phyloP scores from a whole-genome alignment of 257 asterid genomes.

The Solanum bukasovii region DNA sequence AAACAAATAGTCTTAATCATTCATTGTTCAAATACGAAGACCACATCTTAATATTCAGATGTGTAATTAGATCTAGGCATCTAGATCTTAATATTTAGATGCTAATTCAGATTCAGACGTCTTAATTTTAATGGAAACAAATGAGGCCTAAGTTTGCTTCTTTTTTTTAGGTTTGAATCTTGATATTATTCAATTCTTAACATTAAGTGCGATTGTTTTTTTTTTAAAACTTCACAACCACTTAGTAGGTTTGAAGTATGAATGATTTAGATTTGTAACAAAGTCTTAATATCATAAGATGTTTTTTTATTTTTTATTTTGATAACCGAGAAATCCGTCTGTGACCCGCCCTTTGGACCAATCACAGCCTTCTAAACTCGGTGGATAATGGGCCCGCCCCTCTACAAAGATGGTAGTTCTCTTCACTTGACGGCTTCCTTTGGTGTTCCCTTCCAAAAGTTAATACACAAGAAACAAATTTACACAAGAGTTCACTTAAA shows the following conservation, averaged over 20 bases:
- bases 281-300: too few relatives aligned
- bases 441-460: background rate
- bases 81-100: background rate
- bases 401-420: background rate
- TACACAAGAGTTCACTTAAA: background rate
- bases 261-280: too few relatives aligned
- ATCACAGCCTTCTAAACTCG: too few relatives aligned
- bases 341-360: too few relatives aligned
- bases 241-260: background rate
- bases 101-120: background rate
- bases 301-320: too few relatives aligned
- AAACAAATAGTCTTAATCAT: background rate
- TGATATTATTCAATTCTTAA: background rate
- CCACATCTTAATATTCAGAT: background rate
- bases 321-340: too few relatives aligned
- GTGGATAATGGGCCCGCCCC: too few relatives aligned
- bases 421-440: background rate
- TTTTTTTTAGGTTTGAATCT: background rate
- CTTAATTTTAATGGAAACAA: background rate
- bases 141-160: background rate
- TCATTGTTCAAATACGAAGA: background rate
- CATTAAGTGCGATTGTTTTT: background rate
- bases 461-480: background rate
- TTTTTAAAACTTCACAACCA: background rate
- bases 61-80: background rate